Percentiles rank a stretch among this genome's conserved stretches.
Evolutionary conservation across 2,329 filamentous ascomycete genomes (phyloP).

Genomic region (Pseudocercospora fijiensis): DNA sequence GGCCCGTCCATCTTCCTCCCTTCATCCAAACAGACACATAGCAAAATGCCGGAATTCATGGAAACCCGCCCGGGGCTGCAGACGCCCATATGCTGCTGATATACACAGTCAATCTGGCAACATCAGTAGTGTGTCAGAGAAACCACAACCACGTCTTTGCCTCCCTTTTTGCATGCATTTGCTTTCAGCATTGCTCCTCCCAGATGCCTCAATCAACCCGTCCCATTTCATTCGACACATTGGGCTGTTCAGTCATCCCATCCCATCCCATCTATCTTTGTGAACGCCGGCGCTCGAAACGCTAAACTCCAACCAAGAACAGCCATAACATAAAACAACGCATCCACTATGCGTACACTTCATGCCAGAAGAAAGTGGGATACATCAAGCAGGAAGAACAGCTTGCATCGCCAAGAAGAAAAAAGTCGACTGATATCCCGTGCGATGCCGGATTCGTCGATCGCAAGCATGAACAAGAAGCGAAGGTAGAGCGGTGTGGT

Average conservation of each 20-base stretch:
- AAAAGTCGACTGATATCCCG: not conserved
- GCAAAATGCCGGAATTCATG: slow-evolving; percentile 3
- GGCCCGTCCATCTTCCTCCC: not conserved
- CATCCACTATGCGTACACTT: slow-evolving; percentile 14
- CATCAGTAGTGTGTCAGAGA: not conserved
- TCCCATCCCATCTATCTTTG: slow-evolving; percentile 9
- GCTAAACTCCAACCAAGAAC: slow-evolving; percentile 11
- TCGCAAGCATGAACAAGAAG: slow-evolving; percentile 19
- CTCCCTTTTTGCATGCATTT: slow-evolving; percentile 1
- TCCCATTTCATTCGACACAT: not conserved
- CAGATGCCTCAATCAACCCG: not conserved
- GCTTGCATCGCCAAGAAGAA: not conserved
- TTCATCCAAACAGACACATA: slow-evolving; percentile 7
- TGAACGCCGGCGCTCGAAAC: slow-evolving; percentile 17
- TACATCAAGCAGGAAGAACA: not conserved
- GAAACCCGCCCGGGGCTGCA: not conserved
- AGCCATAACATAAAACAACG: slow-evolving; percentile 4
- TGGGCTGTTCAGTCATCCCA: slow-evolving; percentile 18
- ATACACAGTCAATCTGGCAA: not conserved
- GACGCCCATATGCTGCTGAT: slow-evolving; percentile 1
- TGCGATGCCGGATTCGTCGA: not conserved
- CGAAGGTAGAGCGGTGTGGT: slow-evolving; percentile 17
- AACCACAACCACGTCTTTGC: not conserved
- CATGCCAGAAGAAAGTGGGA: not conserved
- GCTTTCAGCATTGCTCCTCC: not conserved